Evolutionary conservation across 2,329 filamentous ascomycete species (phyloP).

Genomic region (Fusarium stilboides): DNA sequence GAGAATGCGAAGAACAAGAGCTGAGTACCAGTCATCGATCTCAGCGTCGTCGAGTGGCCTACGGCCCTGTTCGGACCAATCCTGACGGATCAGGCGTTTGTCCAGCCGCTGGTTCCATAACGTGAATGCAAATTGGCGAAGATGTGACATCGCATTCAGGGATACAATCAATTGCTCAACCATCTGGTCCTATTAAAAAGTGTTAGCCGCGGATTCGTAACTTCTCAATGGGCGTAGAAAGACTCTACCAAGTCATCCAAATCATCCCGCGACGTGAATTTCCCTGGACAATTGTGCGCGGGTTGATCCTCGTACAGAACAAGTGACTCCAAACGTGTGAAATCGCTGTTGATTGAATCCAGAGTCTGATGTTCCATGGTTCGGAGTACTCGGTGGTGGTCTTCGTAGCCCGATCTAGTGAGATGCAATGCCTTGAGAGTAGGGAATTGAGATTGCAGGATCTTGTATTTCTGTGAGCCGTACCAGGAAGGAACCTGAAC

Average conservation of each 20-base stretch:
- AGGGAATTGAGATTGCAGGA: fast-evolving
- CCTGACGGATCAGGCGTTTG: not conserved
- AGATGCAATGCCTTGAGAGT: not conserved
- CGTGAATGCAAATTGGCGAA: not conserved
- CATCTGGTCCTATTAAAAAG: not conserved
- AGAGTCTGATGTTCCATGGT: not conserved
- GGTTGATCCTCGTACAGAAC: no score
- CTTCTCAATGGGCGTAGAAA: fast-evolving
- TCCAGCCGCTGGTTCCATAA: not conserved
- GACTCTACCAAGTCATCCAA: no score
- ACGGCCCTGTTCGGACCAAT: no score
- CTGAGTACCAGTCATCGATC: not conserved
- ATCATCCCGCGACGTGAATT: no score
- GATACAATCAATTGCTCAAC: not conserved
- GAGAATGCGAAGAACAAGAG: not conserved
- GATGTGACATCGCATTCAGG: not conserved
- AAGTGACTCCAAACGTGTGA: not conserved
- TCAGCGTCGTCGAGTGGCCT: fast-evolving
- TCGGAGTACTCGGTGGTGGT: fast-evolving
- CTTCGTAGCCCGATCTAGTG: not conserved
- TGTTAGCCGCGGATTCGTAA: not conserved
- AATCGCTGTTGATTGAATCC: not conserved
- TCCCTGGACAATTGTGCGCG: no score
- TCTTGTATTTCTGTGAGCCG: not conserved
- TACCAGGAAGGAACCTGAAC: not conserved